phyloP scores from a whole-genome alignment of 2,329 filamentous ascomycete species.

The Neonectria magnoliae region DNA sequence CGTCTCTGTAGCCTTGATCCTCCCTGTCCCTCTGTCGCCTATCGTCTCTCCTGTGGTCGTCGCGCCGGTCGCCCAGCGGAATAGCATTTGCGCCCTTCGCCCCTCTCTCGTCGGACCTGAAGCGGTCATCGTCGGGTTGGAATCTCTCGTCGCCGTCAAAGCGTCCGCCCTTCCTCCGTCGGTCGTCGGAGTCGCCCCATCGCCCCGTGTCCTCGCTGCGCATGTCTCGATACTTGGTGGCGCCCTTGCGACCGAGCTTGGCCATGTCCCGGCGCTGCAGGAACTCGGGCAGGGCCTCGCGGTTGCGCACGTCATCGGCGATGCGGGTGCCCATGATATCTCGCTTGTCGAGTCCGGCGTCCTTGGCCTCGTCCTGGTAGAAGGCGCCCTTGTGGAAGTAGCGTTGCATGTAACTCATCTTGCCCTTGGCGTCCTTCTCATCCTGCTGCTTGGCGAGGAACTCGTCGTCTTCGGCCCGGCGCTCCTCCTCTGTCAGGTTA shows the following conservation, averaged over 20 bases:
- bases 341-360: conserved; percentile 78
- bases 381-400: conserved; percentile 98
- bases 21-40: conserved; percentile 40
- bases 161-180: conserved; percentile 46
- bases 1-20: conserved; percentile 43
- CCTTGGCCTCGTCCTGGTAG: conserved; percentile 83
- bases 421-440: conserved; percentile 80
- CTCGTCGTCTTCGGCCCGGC: conserved; percentile 83
- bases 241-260: conserved; percentile 90
- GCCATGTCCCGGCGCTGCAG: conserved; percentile 95
- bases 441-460: conserved; percentile 81
- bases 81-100: conserved; percentile 75
- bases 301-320: conserved; percentile 83
- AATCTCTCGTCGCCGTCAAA: conserved; percentile 72
- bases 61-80: conserved; percentile 71
- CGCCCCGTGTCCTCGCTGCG: conserved; percentile 88
- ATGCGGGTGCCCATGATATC: conserved; percentile 89
- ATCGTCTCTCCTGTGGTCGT: conserved; percentile 45
- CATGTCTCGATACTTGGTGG: conserved; percentile 89
- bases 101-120: conserved; percentile 53
- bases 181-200: conserved; percentile 76
- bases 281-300: conserved; percentile 86
- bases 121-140: conserved; percentile 68
- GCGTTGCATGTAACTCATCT: conserved; percentile 91
- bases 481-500: conserved; percentile 87